Base-by-base conservation (phyloP, 2,329 filamentous ascomycete species). In the Colletotrichum sp. region DNA sequence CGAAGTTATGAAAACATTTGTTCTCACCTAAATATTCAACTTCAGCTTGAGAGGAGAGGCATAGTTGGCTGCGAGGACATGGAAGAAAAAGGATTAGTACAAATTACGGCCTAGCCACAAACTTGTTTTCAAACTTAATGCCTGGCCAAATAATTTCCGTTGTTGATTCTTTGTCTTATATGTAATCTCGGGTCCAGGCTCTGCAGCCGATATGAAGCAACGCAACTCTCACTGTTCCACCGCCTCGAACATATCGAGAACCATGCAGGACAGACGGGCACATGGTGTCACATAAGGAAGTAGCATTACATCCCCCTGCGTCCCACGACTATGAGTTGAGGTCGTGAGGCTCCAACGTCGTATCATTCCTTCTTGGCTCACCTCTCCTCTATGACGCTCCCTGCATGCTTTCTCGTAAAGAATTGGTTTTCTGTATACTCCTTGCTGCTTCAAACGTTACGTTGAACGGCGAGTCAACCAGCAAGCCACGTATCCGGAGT, bases 371-470 rank as follows among this genome's bases (percentile, higher is more conserved):
- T 52, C 10, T 21, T 13, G 10, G 44, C 10, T 0, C 44, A 21
- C 6, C n/a, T 52, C 1, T 52, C 0, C 44, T 2, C n/a, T 21
- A 21, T 0, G 0, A 13, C 10, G 10, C 44, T 2, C 44, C 44
- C 44, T 13, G 5, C 44, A 52, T 52, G 0, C n/a, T 13, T 52
- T 24, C n/a, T 52, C n/a, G n/a, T 8, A 8, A 52, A 4, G 0
- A 13, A 0, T 2, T 0, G 0, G 6, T 24, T 52, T 21, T 52
- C 0, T 52, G 0, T 13, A 0, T 52, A 0, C 44, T 0, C 44
- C 44, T 52, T 8, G 2, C 44, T 52, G 44, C n/a, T 52, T 52
- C n/a, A 52, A 21, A 52, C 12, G 12, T 52, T 52, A 24, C 12
- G 6, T 13, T 2, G 44, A 52, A 21, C 4, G 44, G 44, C n/a